These are phyloP conservation scores for Fonsecaea multimorphosa DNA, from an alignment of 2,329 filamentous ascomycete genomes.

Conservation along the genomic window DNA sequence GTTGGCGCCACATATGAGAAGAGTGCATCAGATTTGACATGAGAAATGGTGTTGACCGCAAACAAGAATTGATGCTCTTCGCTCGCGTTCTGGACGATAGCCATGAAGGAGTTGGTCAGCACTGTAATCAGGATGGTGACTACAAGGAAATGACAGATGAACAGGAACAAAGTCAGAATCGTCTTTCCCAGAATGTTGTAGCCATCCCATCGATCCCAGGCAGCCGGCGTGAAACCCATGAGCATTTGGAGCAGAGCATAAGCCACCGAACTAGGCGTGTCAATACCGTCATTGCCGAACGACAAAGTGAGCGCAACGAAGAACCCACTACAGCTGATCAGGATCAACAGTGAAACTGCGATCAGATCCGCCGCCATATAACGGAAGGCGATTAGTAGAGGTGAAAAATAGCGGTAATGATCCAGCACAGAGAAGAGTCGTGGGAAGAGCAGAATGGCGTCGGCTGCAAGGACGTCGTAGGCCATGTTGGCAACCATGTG, in stretches of 20 bases:
- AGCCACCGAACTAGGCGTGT: conserved; percentile 75
- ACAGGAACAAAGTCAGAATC: conserved; percentile 80
- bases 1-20: conserved; percentile 93
- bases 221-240: conserved; percentile 94
- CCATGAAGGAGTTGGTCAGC: conserved; percentile 95
- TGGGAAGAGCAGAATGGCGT: conserved; percentile 86
- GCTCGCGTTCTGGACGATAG: conserved; percentile 88
- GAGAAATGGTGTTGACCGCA: conserved; percentile 94
- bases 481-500: conserved; percentile 80
- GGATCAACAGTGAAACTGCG: conserved; percentile 80
- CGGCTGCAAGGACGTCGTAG: conserved; percentile 91
- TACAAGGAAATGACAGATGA: conserved; percentile 93
- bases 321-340: conserved; percentile 91
- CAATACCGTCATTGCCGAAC: conserved; percentile 68
- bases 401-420: conserved; percentile 95
- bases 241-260: conserved; percentile 92
- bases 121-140: conserved; percentile 95
- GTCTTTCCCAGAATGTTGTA: conserved; percentile 80
- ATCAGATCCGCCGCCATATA: conserved; percentile 91
- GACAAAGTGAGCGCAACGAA: conserved; percentile 93
- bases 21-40: conserved; percentile 96
- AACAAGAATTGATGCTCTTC: conserved; percentile 93
- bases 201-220: conserved; percentile 84
- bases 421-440: conserved; percentile 91
- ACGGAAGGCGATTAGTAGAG: conserved; percentile 89